These are phyloP conservation scores for Eutrema japonicum DNA, from an alignment of 345 rosid genomes.

Conservation along the genomic window DNA sequence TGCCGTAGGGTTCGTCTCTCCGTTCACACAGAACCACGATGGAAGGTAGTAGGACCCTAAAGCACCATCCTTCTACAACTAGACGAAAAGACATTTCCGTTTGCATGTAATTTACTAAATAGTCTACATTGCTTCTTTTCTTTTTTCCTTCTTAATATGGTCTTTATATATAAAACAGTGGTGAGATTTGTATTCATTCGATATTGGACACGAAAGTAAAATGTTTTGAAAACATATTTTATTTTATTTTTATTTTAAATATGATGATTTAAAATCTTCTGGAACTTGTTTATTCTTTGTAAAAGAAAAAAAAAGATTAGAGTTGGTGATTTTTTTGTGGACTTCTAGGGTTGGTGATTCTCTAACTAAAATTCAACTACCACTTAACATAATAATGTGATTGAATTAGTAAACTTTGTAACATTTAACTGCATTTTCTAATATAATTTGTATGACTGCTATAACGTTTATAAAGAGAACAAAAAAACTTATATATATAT, in stretches of 20 bases:
- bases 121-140: neutral
- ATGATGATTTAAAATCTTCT: neutral
- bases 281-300: neutral
- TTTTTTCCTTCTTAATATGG: neutral
- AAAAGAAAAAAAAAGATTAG: neutral
- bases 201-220: neutral
- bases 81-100: constrained; percentile 11
- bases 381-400: constrained; percentile 4
- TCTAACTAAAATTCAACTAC: constrained; percentile 26
- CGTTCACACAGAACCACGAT: constrained; percentile 26
- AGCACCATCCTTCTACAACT: constrained; percentile 23
- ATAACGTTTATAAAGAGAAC: neutral
- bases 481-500: neutral
- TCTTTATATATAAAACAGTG: neutral
- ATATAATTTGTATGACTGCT: neutral
- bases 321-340: neutral
- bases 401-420: neutral
- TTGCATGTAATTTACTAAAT: neutral
- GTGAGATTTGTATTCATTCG: neutral
- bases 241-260: neutral
- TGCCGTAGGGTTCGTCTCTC: constrained; percentile 31
- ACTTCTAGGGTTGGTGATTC: constrained; percentile 13
- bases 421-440: neutral
- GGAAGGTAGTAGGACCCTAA: constrained; percentile 25
- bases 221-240: neutral